Evolutionary conservation across 805 yeast genomes (phyloP).

Genomic region (Scheffersomyces spartinae): DNA sequence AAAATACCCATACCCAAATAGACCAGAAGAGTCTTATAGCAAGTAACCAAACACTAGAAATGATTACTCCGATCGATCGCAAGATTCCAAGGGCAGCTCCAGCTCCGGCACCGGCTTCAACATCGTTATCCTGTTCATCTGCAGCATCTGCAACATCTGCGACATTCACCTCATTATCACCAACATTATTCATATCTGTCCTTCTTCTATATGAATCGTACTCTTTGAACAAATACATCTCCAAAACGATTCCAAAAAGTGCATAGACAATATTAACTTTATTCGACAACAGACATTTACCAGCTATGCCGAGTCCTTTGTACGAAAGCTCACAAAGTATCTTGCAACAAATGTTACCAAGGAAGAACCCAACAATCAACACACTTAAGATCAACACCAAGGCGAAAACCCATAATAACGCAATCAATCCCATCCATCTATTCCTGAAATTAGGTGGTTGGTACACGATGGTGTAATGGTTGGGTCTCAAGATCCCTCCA

Average conservation of each 20-base stretch:
- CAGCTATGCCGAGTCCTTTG: background rate
- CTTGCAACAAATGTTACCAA: conserved; percentile 13
- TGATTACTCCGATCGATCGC: background rate
- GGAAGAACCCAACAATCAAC: conserved; percentile 10
- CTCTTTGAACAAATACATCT: background rate
- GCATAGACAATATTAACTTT: background rate
- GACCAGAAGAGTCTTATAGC: no score
- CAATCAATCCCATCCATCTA: conserved; percentile 41
- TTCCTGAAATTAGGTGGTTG: conserved; percentile 67
- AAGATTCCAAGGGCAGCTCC: conserved; percentile 1
- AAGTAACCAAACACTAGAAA: no score
- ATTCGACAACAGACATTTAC: background rate
- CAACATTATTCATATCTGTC: background rate
- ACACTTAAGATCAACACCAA: conserved; percentile 16
- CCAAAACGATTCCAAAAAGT: background rate
- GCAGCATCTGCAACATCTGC: conserved; percentile 2
- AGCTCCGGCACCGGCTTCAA: conserved; percentile 3
- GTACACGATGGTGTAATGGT: conserved; percentile 64
- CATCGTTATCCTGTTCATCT: conserved; percentile 9
- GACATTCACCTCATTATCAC: background rate
- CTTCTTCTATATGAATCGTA: background rate
- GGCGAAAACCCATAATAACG: conserved; percentile 37
- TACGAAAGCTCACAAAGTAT: background rate
- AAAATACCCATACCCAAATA: background rate
- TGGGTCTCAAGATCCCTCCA: conserved; percentile 10